Base-by-base conservation (phyloP, 1,284 basidiomycete genomes). In the Tetrapyrgos nigripes region DNA sequence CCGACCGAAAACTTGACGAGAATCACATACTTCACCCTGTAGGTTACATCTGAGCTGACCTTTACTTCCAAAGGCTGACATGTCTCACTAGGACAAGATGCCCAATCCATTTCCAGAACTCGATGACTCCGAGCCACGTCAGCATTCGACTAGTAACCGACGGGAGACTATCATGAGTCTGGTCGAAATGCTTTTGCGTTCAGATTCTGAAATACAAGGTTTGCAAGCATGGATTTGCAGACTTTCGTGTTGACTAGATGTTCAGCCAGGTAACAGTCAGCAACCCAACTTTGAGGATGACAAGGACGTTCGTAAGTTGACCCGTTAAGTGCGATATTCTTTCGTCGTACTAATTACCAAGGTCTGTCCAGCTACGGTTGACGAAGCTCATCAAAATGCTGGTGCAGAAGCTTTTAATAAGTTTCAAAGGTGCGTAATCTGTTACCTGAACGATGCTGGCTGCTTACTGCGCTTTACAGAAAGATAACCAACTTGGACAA, bases 151-250 rank as follows among this genome's bases (percentile, higher is more conserved):
- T 6, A 31, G 46, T 19, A 57, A 27, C 56, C 68, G 88, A 44
- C 85, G 82, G 66, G 83, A 88, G 66, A 89, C 87, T 1, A 79
- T 91, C 53, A 71, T 88, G 43, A 87, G 79, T 62, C 70, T 91
- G 61, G 79, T 92, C 53, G 88, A 92, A 61, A 82, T 85, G 62
- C 83, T 91, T 58, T 65, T 92, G 61, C 80, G 80, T 4, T n/a
- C 37, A 4, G 37, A 40, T 17, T 11, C 13, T 4, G 14, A 17
- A 17, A n/a, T 40, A 17, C 37, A 40, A n/a, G 37, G 37, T 40
- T 33, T 14, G 31, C 31, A 8, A 17, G 6, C 37, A 40, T 40
- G 6, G 5, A 8, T 40, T n/a, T n/a, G 37, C 21, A 17, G 13
- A 51, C n/a, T n/a, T 24, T 50, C 29, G 44, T 28, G 31, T 9